phyloP scores from a whole-genome alignment of 2,329 filamentous ascomycete species.

The Epichloe coenophiala region DNA sequence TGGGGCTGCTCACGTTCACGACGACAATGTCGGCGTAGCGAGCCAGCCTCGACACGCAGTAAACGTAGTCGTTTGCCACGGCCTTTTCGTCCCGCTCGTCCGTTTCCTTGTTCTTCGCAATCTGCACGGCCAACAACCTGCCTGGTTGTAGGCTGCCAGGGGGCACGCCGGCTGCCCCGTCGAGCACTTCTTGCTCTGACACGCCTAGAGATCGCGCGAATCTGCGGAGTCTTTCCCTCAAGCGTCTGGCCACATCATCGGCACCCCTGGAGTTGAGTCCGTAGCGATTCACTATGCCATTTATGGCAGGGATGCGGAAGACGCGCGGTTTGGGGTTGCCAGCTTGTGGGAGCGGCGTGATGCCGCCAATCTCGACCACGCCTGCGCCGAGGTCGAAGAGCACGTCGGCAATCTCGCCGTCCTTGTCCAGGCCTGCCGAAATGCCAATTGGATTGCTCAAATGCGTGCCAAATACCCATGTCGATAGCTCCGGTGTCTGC shows the following conservation, averaged over 20 bases:
- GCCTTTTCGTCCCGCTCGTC: slow-evolving; percentile 73
- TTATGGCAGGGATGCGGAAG: slow-evolving; percentile 70
- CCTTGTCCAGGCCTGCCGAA: slow-evolving; percentile 91
- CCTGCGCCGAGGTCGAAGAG: slow-evolving; percentile 75
- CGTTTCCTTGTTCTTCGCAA: slow-evolving; percentile 94
- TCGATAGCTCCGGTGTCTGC: slow-evolving; percentile 19
- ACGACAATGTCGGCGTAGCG: slow-evolving; percentile 92
- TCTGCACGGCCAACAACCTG: slow-evolving; percentile 73
- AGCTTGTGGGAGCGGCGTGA: slow-evolving; percentile 72
- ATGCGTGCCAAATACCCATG: slow-evolving; percentile 58
- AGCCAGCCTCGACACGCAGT: slow-evolving; percentile 70
- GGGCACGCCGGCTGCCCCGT: slow-evolving; percentile 68
- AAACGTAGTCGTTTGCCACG: slow-evolving; percentile 71
- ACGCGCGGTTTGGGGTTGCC: slow-evolving; percentile 83
- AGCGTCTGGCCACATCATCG: slow-evolving; percentile 66
- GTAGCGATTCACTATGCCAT: slow-evolving; percentile 89
- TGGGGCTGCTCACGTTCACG: slow-evolving; percentile 94
- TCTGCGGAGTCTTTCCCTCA: slow-evolving; percentile 63
- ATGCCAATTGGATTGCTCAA: slow-evolving; percentile 84
- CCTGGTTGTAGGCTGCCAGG: slow-evolving; percentile 65
- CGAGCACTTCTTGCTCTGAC: slow-evolving; percentile 58
- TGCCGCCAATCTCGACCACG: slow-evolving; percentile 84
- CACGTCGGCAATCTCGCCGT: slow-evolving; percentile 74
- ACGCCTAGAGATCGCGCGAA: slow-evolving; percentile 63
- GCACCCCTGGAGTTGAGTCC: slow-evolving; percentile 87